Evolutionary conservation across 2,329 filamentous ascomycete genomes (phyloP).

Genomic region (Tolypocladium pustulatum): DNA sequence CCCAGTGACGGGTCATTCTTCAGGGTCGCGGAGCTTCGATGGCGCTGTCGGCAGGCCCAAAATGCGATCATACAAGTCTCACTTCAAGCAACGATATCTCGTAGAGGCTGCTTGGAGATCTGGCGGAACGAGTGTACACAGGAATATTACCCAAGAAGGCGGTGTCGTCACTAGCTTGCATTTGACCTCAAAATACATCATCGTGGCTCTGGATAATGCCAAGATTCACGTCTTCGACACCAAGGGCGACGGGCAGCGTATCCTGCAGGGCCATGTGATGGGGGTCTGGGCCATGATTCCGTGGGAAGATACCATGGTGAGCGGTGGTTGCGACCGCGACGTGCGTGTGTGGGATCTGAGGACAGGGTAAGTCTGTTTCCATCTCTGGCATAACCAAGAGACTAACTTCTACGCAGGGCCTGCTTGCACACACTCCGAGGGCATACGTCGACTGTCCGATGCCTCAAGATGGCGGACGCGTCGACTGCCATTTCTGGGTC

Average conservation of each 20-base stretch:
- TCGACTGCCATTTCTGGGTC: conserved; percentile 95
- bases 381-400: neutral
- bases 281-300: conserved; percentile 99
- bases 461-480: conserved; percentile 92
- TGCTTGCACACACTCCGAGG: conserved; percentile 78
- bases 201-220: conserved; percentile 93
- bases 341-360: conserved; percentile 95
- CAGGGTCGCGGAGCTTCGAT: conserved; percentile 45
- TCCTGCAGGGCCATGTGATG: conserved; percentile 93
- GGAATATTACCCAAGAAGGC: conserved; percentile 91
- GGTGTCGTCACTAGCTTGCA: conserved; percentile 95
- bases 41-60: conserved; percentile 43
- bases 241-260: conserved; percentile 77
- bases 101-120: conserved; percentile 96
- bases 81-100: conserved; percentile 96
- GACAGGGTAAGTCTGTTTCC: conserved; percentile 58
- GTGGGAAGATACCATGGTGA: conserved; percentile 90
- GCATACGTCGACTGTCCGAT: conserved; percentile 93
- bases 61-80: conserved; percentile 79
- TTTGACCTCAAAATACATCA: conserved; percentile 90
- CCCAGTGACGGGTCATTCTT: conserved; percentile 22
- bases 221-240: conserved; percentile 98
- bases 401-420: conserved; percentile 35
- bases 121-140: conserved; percentile 71
- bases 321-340: conserved; percentile 91